These are phyloP conservation scores for Copromyces sp. DNA, from an alignment of 495 filamentous ascomycete genomes.

Conservation along the genomic window DNA sequence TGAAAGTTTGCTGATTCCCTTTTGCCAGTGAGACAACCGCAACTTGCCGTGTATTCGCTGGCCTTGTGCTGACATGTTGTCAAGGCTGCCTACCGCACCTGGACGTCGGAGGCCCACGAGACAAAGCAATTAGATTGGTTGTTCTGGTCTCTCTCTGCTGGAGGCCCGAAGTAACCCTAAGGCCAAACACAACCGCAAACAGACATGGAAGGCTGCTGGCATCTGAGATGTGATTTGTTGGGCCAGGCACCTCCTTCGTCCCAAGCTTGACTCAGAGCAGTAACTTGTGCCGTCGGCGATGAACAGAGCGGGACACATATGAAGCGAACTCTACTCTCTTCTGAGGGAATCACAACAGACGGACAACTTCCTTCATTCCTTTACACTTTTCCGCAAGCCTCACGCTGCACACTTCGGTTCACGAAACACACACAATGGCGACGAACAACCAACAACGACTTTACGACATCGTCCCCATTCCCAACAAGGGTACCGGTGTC, in stretches of 20 bases:
- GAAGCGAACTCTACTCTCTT: background rate
- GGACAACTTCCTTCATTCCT: background rate
- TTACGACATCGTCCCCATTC: background rate
- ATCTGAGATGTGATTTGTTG: background rate
- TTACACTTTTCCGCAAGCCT: background rate
- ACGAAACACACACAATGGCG: background rate
- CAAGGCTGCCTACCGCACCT: background rate
- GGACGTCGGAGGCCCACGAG: background rate
- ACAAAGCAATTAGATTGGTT: background rate
- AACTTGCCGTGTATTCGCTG: background rate
- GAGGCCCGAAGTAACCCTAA: background rate
- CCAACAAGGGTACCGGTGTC: constrained; percentile 20
- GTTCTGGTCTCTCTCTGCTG: background rate
- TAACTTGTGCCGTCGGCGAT: background rate
- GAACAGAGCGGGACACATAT: background rate
- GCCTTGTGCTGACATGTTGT: background rate
- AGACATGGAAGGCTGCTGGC: background rate
- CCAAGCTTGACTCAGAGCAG: background rate
- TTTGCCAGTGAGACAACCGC: background rate
- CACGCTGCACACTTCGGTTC: background rate
- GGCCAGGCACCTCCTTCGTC: background rate
- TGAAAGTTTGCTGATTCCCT: background rate
- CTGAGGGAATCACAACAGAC: background rate
- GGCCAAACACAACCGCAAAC: background rate
- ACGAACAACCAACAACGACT: background rate